Evolutionary conservation across 2,329 filamentous ascomycete species (phyloP), one percentile per base, ranked within the genome.

Genomic region (Ascocoryne sarcoides): DNA sequence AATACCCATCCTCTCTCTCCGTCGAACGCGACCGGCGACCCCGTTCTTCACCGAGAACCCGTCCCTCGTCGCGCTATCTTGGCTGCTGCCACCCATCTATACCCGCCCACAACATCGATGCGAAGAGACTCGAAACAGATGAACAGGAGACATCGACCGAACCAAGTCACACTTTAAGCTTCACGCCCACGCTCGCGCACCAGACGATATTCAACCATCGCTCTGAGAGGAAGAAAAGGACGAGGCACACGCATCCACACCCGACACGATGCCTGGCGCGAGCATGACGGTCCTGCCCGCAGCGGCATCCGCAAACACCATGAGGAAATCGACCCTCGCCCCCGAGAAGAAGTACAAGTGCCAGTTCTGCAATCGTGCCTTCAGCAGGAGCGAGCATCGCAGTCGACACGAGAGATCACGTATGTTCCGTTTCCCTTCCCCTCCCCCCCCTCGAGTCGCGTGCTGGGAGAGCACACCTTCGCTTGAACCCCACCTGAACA

Each of bases 341-440:
- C 87, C 89, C 42, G 92, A 96, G 71, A 90, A 93, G 73, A 95
- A 95, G 68, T 98, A 98, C 79, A 95, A 96, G 66, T 98, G 92
- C 70, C 88, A 95, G 72, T 96, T 95, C 67, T 96, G 92, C 71
- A 89, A 89, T 68, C 78, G 92, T 65, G 92, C 92, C 50, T 98
- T 98, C 65, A 95, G 89, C 69, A 76, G 92, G 64, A 95, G 88
- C 65, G 92, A 98, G 67, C 92, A 98, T 66, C 79, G 92, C 57
- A 95, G 88, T 67, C 77, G 92, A 66, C 92, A 98, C 67, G 92
- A 98, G 68, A 78, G 92, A 68, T 95, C 88, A 63, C 92, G 92
- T 96, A 92, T 73, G 90, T 90, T 28, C 39, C 48, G 44, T 43
- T 43, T 43, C 42, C 45, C 46, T 37, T 38, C 42, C 36, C 39